Conservation (phyloP, 768 basidiomycete genomes). For the Antrodiella citrinella region DNA sequence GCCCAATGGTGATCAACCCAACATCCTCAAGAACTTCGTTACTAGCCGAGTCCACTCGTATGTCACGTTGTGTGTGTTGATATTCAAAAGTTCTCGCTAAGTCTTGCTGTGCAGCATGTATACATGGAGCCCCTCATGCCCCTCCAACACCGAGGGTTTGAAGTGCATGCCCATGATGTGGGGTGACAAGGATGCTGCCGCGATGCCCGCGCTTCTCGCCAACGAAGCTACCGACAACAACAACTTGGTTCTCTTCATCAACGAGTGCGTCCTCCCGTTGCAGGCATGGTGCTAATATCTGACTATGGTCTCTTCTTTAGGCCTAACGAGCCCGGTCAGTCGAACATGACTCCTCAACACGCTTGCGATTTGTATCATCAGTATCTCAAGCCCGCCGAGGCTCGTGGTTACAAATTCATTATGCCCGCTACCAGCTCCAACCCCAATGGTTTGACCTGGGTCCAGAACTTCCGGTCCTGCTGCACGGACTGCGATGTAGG, state of each 20-base stretch:
- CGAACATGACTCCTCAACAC: slow-evolving; percentile 43
- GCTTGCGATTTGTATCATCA: slow-evolving; percentile 52
- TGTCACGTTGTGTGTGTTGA: slow-evolving; percentile 32
- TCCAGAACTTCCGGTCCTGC: slow-evolving; percentile 43
- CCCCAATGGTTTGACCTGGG: slow-evolving; percentile 54
- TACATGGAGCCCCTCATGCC: slow-evolving; percentile 55
- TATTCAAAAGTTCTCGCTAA: background rate
- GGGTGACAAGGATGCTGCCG: slow-evolving; percentile 43
- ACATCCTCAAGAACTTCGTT: slow-evolving; percentile 41
- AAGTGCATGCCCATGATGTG: slow-evolving; percentile 62
- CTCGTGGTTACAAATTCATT: slow-evolving; percentile 47
- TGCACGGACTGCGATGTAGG: slow-evolving; percentile 51
- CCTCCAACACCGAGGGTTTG: slow-evolving; percentile 38
- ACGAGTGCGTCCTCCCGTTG: slow-evolving; percentile 50
- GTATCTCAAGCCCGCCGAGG: slow-evolving; percentile 50
- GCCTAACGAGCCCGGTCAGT: slow-evolving; percentile 57
- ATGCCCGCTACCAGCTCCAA: slow-evolving; percentile 65
- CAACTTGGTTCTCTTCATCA: slow-evolving; percentile 46
- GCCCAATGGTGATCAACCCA: slow-evolving; percentile 45
- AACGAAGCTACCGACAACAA: slow-evolving; percentile 36
- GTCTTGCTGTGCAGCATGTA: slow-evolving; percentile 34
- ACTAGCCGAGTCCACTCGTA: too few relatives aligned
- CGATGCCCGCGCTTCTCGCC: slow-evolving; percentile 40
- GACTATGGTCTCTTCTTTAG: slow-evolving; percentile 29
- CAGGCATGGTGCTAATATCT: slow-evolving; percentile 26